phyloP scores from a whole-genome alignment of 2,329 filamentous ascomycete species.

The Coleophoma cylindrospora region DNA sequence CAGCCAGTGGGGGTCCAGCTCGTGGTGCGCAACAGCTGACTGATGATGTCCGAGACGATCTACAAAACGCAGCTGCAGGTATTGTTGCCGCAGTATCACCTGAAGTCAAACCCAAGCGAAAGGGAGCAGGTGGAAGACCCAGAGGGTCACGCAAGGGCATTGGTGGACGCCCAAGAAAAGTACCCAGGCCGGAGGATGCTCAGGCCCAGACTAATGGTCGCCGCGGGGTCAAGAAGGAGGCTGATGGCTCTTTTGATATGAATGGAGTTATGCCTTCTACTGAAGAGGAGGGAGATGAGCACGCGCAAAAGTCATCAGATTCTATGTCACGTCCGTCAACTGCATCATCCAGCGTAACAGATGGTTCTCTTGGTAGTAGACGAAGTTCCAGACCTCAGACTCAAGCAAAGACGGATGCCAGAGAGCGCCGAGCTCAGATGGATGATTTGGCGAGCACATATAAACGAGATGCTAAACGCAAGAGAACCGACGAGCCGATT shows the following conservation, averaged over 20 bases:
- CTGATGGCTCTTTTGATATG: conserved; percentile 6
- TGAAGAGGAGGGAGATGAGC: conserved; percentile 16
- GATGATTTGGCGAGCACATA: neutral
- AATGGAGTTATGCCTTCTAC: conserved; percentile 18
- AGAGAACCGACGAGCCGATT: neutral
- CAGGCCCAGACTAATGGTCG: conserved; percentile 4
- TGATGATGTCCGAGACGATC: conserved; percentile 15
- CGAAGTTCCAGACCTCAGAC: conserved; percentile 8
- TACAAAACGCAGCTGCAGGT: conserved; percentile 17
- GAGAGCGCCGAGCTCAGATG: neutral
- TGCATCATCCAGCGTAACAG: conserved; percentile 13
- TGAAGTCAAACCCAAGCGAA: conserved; percentile 6
- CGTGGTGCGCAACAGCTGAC: conserved; percentile 12
- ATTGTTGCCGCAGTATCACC: conserved; percentile 13
- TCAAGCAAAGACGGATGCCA: conserved; percentile 6
- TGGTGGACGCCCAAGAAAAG: neutral
- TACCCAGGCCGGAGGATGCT: neutral
- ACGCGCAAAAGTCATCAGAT: conserved; percentile 5
- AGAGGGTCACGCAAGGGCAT: neutral
- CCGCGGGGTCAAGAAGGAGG: conserved; percentile 10
- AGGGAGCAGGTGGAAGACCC: conserved; percentile 5
- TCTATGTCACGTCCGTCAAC: conserved; percentile 13
- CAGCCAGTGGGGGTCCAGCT: conserved; percentile 3
- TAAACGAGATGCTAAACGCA: neutral
- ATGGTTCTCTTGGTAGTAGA: conserved; percentile 8